These are phyloP conservation scores for Antrodiella citrinella DNA, from an alignment of 768 basidiomycete genomes.

Conservation along the genomic window DNA sequence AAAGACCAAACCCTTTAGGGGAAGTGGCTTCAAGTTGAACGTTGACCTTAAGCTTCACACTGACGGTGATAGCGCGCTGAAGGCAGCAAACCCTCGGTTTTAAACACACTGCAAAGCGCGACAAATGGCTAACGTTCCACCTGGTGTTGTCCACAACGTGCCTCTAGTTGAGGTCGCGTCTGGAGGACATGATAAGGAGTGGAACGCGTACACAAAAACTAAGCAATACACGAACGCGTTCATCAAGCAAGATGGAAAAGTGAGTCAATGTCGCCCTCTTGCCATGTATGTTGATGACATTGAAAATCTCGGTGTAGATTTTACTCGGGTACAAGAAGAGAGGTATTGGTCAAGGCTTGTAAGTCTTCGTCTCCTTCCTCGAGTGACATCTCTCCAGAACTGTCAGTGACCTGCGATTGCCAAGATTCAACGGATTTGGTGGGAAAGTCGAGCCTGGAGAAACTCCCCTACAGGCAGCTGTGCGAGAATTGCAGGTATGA, in stretches of 20 bases:
- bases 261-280: no score
- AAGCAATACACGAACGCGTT: constrained; percentile 68
- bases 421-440: constrained; percentile 88
- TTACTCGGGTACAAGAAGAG: constrained; percentile 75
- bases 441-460: constrained; percentile 81
- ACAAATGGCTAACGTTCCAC: not conserved
- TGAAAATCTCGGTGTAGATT: constrained; percentile 32
- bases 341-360: constrained; percentile 64
- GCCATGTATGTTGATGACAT: not conserved
- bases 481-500: constrained; percentile 60
- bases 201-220: constrained; percentile 35
- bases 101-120: no score
- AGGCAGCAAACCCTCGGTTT: no score
- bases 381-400: no score
- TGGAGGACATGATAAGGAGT: constrained; percentile 36
- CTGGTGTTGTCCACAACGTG: not conserved
- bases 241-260: constrained; percentile 37
- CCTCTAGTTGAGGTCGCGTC: constrained; percentile 16
- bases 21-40: no score
- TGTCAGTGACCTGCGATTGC: not conserved
- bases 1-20: no score
- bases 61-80: no score
- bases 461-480: constrained; percentile 58
- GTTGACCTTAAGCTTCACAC: no score
- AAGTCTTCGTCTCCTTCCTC: no score